Percentiles rank a stretch among this genome's conserved stretches.
phyloP scores from a whole-genome alignment of 2,329 filamentous ascomycete species.

The Diaporthe nobilis region DNA sequence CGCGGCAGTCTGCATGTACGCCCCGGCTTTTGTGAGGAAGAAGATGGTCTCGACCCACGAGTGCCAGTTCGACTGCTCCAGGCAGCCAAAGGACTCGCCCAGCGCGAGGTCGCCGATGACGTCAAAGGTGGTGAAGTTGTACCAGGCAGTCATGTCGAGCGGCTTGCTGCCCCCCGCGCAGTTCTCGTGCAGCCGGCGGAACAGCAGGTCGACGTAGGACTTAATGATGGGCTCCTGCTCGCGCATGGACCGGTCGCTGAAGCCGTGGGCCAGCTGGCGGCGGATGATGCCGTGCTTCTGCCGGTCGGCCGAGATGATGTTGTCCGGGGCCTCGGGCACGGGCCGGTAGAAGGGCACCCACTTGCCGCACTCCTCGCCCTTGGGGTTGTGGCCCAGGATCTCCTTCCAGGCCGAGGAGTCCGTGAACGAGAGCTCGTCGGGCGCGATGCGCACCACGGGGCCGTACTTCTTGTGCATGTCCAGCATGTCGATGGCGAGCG shows the following conservation, averaged over 20 bases:
- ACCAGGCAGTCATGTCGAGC: conserved; percentile 37
- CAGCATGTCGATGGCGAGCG: conserved; percentile 26
- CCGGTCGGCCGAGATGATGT: conserved; percentile 30
- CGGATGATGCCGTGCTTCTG: conserved; percentile 39
- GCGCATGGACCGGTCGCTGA: conserved; percentile 34
- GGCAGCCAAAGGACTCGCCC: conserved; percentile 39
- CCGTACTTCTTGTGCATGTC: conserved; percentile 55
- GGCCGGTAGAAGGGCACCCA: conserved; percentile 27
- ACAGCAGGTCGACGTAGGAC: conserved; percentile 36
- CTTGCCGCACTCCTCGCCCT: conserved; percentile 23
- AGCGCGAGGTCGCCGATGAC: conserved; percentile 39
- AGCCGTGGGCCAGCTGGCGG: conserved; percentile 34
- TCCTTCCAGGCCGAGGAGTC: conserved; percentile 52
- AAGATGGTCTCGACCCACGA: conserved; percentile 41
- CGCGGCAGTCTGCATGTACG: conserved; percentile 2
- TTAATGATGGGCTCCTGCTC: conserved; percentile 40
- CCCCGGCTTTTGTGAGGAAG: conserved; percentile 11
- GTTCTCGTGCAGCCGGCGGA: conserved; percentile 32
- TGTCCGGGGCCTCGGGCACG: conserved; percentile 1
- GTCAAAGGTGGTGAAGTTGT: conserved; percentile 39
- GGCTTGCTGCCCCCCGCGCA: neutral
- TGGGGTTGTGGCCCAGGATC: conserved; percentile 47
- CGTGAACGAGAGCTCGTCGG: conserved; percentile 58
- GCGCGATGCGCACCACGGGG: conserved; percentile 57
- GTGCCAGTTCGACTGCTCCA: conserved; percentile 34